Base-by-base conservation (phyloP, 768 basidiomycete species). In the Lentinus tigrinus region DNA sequence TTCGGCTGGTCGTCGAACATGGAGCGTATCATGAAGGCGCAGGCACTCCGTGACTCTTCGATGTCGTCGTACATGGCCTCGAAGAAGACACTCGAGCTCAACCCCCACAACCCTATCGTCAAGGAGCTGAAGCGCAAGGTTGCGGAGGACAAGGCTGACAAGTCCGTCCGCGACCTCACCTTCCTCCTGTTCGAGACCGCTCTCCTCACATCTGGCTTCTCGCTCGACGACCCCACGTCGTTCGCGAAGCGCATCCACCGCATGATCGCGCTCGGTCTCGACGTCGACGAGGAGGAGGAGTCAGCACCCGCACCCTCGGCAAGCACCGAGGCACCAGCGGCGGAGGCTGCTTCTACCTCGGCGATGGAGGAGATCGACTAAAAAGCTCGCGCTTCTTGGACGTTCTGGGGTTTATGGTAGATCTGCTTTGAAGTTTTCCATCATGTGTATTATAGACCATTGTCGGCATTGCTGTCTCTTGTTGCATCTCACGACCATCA, bases 1-100 rank as follows among this genome's bases (percentile, higher is more conserved):
- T 99, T 98, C 77, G 97, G 96, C 55, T 99, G 96, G 96, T 97
- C 94, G 26, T 95, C 95, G 55, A 98, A 98, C 83, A 98, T 98
- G 96, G 91, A 95, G 75, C 89, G 95, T 75, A 97, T 98, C 81
- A 98, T 98, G 96, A 96, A 96, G 78, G 95, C 96, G 13, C 95
- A 98, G 77, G 95, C 95, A 28, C 85, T 96, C 56, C 91, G 94
- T 62, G 94, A 96, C 73, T 92, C 93, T 17, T 93, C 91, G 60
- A 96, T 96, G 95, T 97, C 95, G 24, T 96, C 94, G 24, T 98
- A 98, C 84, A 98, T 98, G 96, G 92, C 93, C 27, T 91, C 89
- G 60, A 95, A 95, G 84, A 97, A 97, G 88, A 97, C 95, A 9
- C 85, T 98, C 61, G 96, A 98, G 79, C 85, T 98, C 64, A 97